phyloP scores from a whole-genome alignment of 331 rosid species.

The Pyracantha coccinea region DNA sequence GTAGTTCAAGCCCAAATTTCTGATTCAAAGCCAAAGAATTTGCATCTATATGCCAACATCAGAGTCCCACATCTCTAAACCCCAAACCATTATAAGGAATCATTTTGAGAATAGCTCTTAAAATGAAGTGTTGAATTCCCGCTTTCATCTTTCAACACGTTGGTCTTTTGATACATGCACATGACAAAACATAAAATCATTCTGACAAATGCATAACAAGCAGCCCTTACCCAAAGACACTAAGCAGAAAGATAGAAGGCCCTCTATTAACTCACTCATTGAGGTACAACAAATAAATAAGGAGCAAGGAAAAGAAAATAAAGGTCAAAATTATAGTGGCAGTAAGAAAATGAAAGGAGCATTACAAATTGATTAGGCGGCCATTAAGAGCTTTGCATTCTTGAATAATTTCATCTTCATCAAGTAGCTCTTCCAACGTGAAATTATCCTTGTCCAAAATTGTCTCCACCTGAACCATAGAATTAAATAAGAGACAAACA shows the following conservation, averaged over 20 bases:
- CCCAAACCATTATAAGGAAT: not conserved
- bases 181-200: not conserved
- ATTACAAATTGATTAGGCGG: slow-evolving; percentile 97
- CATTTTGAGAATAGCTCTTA: not conserved
- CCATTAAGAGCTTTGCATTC: slow-evolving; percentile 97
- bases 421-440: slow-evolving; percentile 90
- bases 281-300: not conserved
- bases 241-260: not conserved
- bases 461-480: slow-evolving; percentile 78
- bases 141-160: not conserved
- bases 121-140: not conserved
- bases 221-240: not conserved
- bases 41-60: not conserved
- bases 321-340: slow-evolving; percentile 2
- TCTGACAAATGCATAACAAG: not conserved
- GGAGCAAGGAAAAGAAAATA: not conserved
- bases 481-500: slow-evolving; percentile 2
- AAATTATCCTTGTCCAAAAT: slow-evolving; percentile 87
- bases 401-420: slow-evolving; percentile 96
- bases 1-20: not conserved
- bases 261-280: not conserved
- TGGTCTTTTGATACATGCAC: not conserved
- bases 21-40: not conserved
- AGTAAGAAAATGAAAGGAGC: slow-evolving; percentile 15
- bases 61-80: not conserved